These are phyloP conservation scores for Colletotrichum sp. DNA, from an alignment of 2,329 filamentous ascomycete genomes.

Conservation along the genomic window DNA sequence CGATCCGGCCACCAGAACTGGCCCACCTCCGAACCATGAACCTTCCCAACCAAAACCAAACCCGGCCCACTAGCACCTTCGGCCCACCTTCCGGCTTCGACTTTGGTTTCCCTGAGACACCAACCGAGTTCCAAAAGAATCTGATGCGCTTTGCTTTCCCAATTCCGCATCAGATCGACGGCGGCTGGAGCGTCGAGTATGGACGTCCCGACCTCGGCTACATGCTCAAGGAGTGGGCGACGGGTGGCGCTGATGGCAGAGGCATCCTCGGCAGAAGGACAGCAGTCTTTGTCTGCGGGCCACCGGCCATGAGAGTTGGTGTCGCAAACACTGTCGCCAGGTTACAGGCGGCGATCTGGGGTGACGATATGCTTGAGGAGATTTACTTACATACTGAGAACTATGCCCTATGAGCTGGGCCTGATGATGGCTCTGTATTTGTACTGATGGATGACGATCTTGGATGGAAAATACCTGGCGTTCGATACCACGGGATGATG, in stretches of 20 bases:
- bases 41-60: constrained; percentile 33
- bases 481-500: constrained; percentile 17
- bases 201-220: constrained; percentile 87
- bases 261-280: constrained; percentile 80
- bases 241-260: constrained; percentile 68
- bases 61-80: constrained; percentile 60
- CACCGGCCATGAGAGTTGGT: constrained; percentile 83
- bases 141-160: constrained; percentile 91
- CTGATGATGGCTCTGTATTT: background rate
- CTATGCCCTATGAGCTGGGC: constrained; percentile 73
- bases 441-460: constrained; percentile 7
- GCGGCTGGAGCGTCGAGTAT: constrained; percentile 92
- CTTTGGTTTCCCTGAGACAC: constrained; percentile 83
- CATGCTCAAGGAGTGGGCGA: constrained; percentile 83
- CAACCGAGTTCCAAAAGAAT: constrained; percentile 87
- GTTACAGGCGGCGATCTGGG: constrained; percentile 85
- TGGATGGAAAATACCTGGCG: constrained; percentile 9
- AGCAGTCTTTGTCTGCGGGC: constrained; percentile 93
- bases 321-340: constrained; percentile 85
- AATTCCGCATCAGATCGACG: constrained; percentile 68
- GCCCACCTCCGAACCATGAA: constrained; percentile 60
- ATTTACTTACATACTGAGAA: constrained; percentile 96
- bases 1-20: constrained; percentile 56
- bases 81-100: constrained; percentile 71
- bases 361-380: constrained; percentile 79